phyloP scores from a whole-genome alignment of 2,329 filamentous ascomycete genomes.

The Incumbomyces delicatus region DNA sequence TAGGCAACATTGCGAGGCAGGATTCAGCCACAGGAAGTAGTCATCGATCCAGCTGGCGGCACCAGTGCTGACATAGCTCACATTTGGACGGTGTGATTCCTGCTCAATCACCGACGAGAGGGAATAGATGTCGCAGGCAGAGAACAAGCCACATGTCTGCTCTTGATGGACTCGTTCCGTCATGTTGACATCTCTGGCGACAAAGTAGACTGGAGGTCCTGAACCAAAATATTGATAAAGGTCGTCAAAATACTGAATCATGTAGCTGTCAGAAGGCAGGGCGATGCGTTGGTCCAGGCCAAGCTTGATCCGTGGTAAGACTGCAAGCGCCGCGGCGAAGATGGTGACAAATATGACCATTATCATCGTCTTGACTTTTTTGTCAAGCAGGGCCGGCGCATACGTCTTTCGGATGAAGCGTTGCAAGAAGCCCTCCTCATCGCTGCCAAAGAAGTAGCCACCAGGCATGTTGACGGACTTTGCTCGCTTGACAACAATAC shows the following conservation, averaged over 20 bases:
- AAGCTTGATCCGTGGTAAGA: slow-evolving; percentile 75
- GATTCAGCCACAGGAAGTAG: slow-evolving; percentile 94
- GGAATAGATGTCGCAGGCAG: slow-evolving; percentile 73
- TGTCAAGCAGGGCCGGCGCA: slow-evolving; percentile 69
- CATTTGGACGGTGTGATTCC: slow-evolving; percentile 77
- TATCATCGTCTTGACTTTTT: slow-evolving; percentile 67
- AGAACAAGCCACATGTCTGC: slow-evolving; percentile 82
- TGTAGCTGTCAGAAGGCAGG: slow-evolving; percentile 84
- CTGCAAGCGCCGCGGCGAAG: slow-evolving; percentile 72
- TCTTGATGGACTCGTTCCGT: slow-evolving; percentile 69
- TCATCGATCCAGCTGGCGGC: slow-evolving; percentile 96
- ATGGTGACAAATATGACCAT: slow-evolving; percentile 76
- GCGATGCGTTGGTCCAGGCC: slow-evolving; percentile 92
- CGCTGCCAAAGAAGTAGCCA: slow-evolving; percentile 59
- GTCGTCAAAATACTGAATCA: slow-evolving; percentile 95
- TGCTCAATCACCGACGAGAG: slow-evolving; percentile 85
- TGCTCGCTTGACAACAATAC: slow-evolving; percentile 67
- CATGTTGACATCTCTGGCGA: slow-evolving; percentile 70
- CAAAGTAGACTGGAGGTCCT: slow-evolving; percentile 93
- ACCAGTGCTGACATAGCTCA: slow-evolving; percentile 79
- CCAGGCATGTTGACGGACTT: slow-evolving; percentile 56
- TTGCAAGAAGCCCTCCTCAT: slow-evolving; percentile 75
- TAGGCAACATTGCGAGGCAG: slow-evolving; percentile 62
- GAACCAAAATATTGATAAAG: slow-evolving; percentile 84
- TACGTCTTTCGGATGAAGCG: slow-evolving; percentile 84